These are phyloP conservation scores for Daldinia concentrica DNA, from an alignment of 495 filamentous ascomycete genomes.

Conservation along the genomic window DNA sequence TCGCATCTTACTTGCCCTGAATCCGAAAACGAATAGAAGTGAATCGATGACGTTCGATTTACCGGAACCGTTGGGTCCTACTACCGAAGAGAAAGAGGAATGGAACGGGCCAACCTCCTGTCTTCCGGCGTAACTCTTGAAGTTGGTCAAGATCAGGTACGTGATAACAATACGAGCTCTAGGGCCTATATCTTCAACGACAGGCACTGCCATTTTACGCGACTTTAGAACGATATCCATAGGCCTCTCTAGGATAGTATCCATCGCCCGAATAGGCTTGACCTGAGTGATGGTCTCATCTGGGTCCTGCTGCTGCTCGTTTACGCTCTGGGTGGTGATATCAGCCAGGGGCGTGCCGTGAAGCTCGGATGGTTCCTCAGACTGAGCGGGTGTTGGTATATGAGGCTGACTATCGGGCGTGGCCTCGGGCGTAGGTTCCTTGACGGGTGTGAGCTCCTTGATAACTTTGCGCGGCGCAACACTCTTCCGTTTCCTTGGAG, in stretches of 20 bases:
- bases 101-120: conserved; percentile 98
- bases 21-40: conserved; percentile 96
- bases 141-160: conserved; percentile 88
- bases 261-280: conserved; percentile 75
- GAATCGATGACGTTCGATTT: conserved; percentile 99
- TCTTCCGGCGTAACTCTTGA: conserved; percentile 96
- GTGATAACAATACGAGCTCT: conserved; percentile 90
- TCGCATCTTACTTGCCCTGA: conserved; percentile 98
- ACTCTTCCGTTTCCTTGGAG: conserved; percentile 75
- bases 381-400: conserved; percentile 56
- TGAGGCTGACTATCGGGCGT: conserved; percentile 63
- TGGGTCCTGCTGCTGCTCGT: conserved; percentile 49
- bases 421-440: conserved; percentile 19
- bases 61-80: conserved; percentile 96
- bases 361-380: conserved; percentile 55
- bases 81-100: conserved; percentile 97
- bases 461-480: conserved; percentile 61
- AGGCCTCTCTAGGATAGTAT: conserved; percentile 81
- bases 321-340: conserved; percentile 76
- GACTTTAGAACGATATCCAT: conserved; percentile 96
- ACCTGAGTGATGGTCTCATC: conserved; percentile 58
- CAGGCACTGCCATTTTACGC: conserved; percentile 71
- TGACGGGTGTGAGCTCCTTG: conserved; percentile 57
- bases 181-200: conserved; percentile 74
- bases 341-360: conserved; percentile 76